Base-by-base conservation (phyloP, 306 rosid species). In the Acacia melanoxylon region DNA sequence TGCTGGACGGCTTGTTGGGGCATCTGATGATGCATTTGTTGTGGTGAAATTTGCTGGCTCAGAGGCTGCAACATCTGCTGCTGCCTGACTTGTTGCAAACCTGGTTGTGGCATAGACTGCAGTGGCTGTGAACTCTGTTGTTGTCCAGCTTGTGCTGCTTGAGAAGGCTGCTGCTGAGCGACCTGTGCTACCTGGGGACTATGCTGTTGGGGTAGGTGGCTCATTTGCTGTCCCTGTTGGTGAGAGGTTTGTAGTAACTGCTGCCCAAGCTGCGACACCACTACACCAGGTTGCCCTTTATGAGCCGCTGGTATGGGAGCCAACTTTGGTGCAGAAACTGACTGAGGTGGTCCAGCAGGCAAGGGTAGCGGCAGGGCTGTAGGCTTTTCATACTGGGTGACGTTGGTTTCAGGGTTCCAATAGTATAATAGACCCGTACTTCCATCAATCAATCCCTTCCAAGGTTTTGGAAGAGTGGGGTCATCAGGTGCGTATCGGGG, bases 401-500 rank as follows among this genome's bases (percentile, higher is more conserved):
- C 51, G 42, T 93, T 96, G 3, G 99, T 93, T 82, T 96, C 99
- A 66, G 98, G 98, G 75, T 96, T 96, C 99, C 99, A 93, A 81
- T 92, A 96, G 83, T 96, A 96, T 20, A 91, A 84, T 40, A 90
- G 1, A 66, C 97, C 97, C 2, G 97, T 89, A 80, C 92, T 89
- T 44, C 98, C 99, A 83, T 96, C 99, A 83, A 96, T 92, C 89
- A 96, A 83, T 31, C 98, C 99, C 86, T 90, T 93, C 99, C 99
- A 96, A 0, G 98, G 99, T 24, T 78, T 76, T 3, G 99, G 99
- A 76, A 96, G 97, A 5, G 97, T 86, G 4, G 97, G 99, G 80
- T 96, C 98, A 5, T 93, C 97, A 0, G 99, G 99, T 16, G 99
- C 99, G 86, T 93, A 96, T 29, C 98, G 86, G 0, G 99, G 99